Conservation (phyloP, 2,329 filamentous ascomycete genomes). For the Cladophialophora bantiana region DNA sequence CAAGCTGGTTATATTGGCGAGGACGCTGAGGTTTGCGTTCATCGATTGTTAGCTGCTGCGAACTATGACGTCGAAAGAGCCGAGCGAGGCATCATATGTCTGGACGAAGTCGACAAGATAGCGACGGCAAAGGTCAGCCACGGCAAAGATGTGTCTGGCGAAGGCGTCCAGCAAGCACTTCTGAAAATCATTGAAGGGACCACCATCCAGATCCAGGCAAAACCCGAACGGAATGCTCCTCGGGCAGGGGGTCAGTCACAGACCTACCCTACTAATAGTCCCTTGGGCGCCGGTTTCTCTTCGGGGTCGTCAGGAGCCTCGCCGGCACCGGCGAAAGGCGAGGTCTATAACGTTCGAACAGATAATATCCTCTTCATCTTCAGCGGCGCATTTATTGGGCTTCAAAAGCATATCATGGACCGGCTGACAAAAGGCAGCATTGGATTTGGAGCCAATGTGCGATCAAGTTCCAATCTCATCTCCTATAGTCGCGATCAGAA, state of each 20-base stretch:
- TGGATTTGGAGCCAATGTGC: slow-evolving; percentile 86
- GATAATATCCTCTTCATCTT: slow-evolving; percentile 98
- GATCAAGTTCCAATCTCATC: slow-evolving; percentile 52
- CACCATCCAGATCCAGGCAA: slow-evolving; percentile 89
- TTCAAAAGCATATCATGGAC: slow-evolving; percentile 85
- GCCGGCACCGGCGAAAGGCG: slow-evolving; percentile 58
- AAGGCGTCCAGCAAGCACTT: slow-evolving; percentile 94
- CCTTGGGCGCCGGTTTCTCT: slow-evolving; percentile 43
- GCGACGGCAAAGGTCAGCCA: slow-evolving; percentile 85
- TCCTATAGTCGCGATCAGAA: slow-evolving; percentile 41
- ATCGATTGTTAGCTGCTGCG: slow-evolving; percentile 84
- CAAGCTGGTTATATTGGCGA: slow-evolving; percentile 98
- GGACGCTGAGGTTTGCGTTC: slow-evolving; percentile 94
- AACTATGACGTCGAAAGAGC: slow-evolving; percentile 86
- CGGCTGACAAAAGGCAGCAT: slow-evolving; percentile 87
- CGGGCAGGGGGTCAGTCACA: slow-evolving; percentile 49
- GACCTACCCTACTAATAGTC: slow-evolving; percentile 50
- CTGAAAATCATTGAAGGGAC: slow-evolving; percentile 96
- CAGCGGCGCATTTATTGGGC: slow-evolving; percentile 90
- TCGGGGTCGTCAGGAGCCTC: slow-evolving; percentile 43
- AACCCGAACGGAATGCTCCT: slow-evolving; percentile 59
- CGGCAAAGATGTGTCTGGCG: slow-evolving; percentile 91
- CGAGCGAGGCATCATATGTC: slow-evolving; percentile 90
- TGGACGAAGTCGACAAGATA: slow-evolving; percentile 98
- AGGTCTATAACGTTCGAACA: slow-evolving; percentile 79